Conservation (phyloP, 495 filamentous ascomycete species). For the Annulohypoxylon bovei region DNA sequence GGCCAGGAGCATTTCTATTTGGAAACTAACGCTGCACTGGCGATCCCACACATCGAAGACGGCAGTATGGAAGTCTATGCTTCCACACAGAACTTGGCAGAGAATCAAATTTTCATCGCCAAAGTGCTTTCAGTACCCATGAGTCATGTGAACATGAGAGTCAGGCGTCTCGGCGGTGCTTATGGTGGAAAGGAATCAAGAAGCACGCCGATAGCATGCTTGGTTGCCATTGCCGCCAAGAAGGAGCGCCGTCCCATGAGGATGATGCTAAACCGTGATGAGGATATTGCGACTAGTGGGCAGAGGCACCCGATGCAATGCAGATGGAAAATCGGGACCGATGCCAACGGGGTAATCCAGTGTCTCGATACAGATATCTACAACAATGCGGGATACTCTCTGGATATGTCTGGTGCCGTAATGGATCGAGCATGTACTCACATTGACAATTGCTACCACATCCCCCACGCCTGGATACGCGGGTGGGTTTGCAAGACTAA, state of each 20-base stretch:
- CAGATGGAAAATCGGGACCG: constrained; percentile 83
- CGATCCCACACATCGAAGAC: constrained; percentile 82
- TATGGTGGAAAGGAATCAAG: constrained; percentile 89
- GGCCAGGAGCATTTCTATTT: constrained; percentile 93
- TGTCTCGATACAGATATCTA: constrained; percentile 86
- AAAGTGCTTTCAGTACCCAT: constrained; percentile 78
- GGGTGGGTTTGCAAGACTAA: constrained; percentile 81
- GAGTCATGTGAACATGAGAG: constrained; percentile 80
- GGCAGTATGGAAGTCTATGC: constrained; percentile 86
- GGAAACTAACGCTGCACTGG: constrained; percentile 81
- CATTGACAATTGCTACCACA: constrained; percentile 79
- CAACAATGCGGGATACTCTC: constrained; percentile 80
- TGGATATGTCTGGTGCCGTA: constrained; percentile 84
- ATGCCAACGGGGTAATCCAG: constrained; percentile 79
- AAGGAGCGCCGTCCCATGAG: constrained; percentile 79
- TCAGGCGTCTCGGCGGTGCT: constrained; percentile 84
- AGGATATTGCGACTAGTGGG: constrained; percentile 84
- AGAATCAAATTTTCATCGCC: constrained; percentile 73
- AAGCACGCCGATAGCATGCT: constrained; percentile 78
- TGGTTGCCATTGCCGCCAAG: constrained; percentile 77
- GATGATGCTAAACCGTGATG: constrained; percentile 88
- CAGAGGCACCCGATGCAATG: constrained; percentile 85
- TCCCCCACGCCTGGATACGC: constrained; percentile 83
- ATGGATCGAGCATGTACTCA: constrained; percentile 79
- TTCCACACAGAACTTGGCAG: constrained; percentile 78